Base-by-base conservation (phyloP, 2,329 filamentous ascomycete genomes). In the Colletotrichum sp. region DNA sequence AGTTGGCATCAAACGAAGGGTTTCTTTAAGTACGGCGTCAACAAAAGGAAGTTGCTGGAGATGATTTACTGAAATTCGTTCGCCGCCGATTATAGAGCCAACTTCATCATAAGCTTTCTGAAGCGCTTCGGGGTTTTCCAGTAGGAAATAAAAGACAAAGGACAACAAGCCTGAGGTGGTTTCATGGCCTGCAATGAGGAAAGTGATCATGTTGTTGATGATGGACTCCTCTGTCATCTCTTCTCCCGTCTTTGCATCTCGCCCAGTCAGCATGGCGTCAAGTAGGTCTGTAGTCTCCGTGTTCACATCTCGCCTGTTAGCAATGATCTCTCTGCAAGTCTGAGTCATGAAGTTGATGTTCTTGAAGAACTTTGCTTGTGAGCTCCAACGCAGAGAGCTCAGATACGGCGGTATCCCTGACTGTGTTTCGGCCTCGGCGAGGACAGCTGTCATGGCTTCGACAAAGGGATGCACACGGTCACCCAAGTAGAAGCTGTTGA, bases 11-110 rank as follows among this genome's bases (percentile, higher is more conserved):
- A 83, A 67, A 6, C 81, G 80, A 0, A 83, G 77, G 0, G 79
- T 89, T 82, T 95, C 93, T n/a, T 18, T 52, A 18, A 52, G 43
- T 22, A 52, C 8, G 9, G 10, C 43, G 43, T 22, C 43, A 8
- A 18, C 22, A 3, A 52, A 52, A 13, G 43, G 43, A 7, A 34
- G 43, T 18, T n/a, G n/a, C 43, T 18, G 43, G 10, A 52, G 18
- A 16, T 27, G 55, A 28, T 15, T 0, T 58, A 28, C 55, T 0
- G 8, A 27, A 0, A 58, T 1, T 27, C 13, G 22, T 0, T 58
- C 1, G 55, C 25, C 13, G 27, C 22, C 2, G 0, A 58, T 58
- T 0, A 28, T 2, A 16, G 18, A 48, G 43, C 4, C 1, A 1
- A 64, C 1, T 27, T 64, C 34, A 5, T n/a, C 13, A 0, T 28